phyloP scores from a whole-genome alignment of 2,329 filamentous ascomycete genomes.

The Colletotrichum sojae region DNA sequence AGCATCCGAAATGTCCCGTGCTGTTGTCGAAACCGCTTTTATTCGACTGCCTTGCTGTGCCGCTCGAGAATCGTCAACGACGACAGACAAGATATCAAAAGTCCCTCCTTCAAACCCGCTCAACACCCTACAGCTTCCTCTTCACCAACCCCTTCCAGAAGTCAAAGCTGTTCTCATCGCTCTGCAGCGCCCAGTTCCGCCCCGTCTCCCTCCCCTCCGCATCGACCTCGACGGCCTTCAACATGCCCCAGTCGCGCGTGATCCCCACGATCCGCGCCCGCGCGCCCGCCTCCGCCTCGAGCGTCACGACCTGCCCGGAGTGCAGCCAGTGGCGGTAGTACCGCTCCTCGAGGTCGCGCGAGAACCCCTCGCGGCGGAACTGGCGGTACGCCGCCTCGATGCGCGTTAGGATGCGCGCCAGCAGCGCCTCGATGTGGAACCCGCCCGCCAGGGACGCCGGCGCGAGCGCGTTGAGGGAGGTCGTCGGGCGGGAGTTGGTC shows the following conservation, averaged over 20 bases:
- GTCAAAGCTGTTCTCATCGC: conserved; percentile 98
- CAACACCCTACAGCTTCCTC: conserved; percentile 73
- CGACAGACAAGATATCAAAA: too few relatives aligned
- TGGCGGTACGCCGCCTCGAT: conserved; percentile 83
- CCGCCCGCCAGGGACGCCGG: conserved; percentile 56
- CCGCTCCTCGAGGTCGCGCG: conserved; percentile 76
- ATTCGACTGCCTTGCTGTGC: too few relatives aligned
- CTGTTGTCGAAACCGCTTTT: too few relatives aligned
- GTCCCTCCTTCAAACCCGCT: too few relatives aligned
- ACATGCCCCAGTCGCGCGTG: conserved; percentile 89
- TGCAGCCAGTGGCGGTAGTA: conserved; percentile 94
- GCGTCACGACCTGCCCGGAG: conserved; percentile 76
- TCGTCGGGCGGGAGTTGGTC: conserved; percentile 87
- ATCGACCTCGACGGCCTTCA: conserved; percentile 87
- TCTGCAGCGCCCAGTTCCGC: conserved; percentile 86
- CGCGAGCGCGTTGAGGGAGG: conserved; percentile 83
- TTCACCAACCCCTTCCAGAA: conserved; percentile 92
- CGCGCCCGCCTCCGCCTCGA: conserved; percentile 85
- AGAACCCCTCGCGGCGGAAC: conserved; percentile 85
- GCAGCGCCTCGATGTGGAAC: conserved; percentile 83
- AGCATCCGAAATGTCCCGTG: neutral
- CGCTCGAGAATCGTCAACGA: too few relatives aligned
- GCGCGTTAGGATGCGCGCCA: conserved; percentile 83
- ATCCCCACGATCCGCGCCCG: conserved; percentile 87
- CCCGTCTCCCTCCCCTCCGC: conserved; percentile 82